Evolutionary conservation across 192 early-diverging fungal genomes (phyloP).

Genomic region (Umbelopsis sp.): DNA sequence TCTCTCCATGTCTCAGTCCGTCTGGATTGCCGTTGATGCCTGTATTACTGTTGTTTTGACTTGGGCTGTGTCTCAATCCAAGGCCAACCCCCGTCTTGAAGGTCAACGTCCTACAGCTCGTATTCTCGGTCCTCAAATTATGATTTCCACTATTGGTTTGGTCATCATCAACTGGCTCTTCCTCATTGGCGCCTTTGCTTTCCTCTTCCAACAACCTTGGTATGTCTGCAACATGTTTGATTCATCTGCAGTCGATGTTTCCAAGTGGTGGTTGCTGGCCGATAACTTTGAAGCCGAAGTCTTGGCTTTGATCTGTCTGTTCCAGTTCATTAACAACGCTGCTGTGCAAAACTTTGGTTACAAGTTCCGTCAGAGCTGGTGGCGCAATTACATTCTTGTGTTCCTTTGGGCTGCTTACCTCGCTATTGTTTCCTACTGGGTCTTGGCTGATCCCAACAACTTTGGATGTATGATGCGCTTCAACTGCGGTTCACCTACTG

Average conservation of each 20-base stretch:
- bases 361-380: conserved; percentile 62
- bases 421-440: conserved; percentile 54
- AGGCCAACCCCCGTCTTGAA: conserved; percentile 58
- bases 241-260: conserved; percentile 54
- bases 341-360: conserved; percentile 69
- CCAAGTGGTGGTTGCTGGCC: conserved; percentile 75
- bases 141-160: conserved; percentile 62
- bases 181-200: conserved; percentile 46
- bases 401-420: conserved; percentile 55
- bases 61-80: conserved; percentile 63
- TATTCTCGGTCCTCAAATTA: conserved; percentile 69
- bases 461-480: conserved; percentile 69
- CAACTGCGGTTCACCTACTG: conserved; percentile 34
- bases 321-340: conserved; percentile 72
- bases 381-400: conserved; percentile 58
- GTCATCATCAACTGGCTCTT: conserved; percentile 72
- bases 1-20: conserved; percentile 58
- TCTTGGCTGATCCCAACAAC: conserved; percentile 69
- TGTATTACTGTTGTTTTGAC: conserved; percentile 64
- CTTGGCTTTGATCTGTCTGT: conserved; percentile 57
- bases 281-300: conserved; percentile 74
- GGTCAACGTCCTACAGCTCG: conserved; percentile 67
- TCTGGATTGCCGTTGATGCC: conserved; percentile 75
- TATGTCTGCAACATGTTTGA: conserved; percentile 77
- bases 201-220: conserved; percentile 63